These are phyloP conservation scores for Sporothrix pallida DNA, from an alignment of 2,329 filamentous ascomycete genomes.

Conservation along the genomic window DNA sequence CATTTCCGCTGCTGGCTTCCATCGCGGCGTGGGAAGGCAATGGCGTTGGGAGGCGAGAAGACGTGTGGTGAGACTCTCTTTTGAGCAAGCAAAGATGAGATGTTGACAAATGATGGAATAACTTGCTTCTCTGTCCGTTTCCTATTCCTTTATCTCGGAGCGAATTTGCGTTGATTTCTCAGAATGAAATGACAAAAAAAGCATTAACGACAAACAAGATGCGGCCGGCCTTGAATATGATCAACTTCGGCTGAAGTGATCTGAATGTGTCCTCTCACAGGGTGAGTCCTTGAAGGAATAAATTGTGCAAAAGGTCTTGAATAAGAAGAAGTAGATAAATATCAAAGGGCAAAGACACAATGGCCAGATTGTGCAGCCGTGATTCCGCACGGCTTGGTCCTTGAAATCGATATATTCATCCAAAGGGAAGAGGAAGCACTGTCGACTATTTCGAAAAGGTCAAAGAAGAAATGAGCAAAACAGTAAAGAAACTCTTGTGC, in stretches of 20 bases:
- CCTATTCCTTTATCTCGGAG: not conserved
- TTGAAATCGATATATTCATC: not conserved
- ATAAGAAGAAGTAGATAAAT: not conserved
- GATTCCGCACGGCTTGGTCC: slow-evolving; percentile 1
- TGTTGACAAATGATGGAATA: not conserved
- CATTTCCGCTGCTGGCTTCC: slow-evolving; percentile 29
- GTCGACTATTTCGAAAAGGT: not conserved
- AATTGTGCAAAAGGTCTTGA: not conserved
- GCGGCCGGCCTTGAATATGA: not conserved
- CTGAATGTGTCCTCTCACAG: not conserved
- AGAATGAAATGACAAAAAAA: not conserved
- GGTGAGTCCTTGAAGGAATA: not conserved
- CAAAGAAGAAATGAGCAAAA: not conserved
- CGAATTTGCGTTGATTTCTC: not conserved
- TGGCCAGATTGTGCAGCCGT: slow-evolving; percentile 9
- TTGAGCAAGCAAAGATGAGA: slow-evolving; percentile 10
- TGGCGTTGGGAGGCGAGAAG: not conserved
- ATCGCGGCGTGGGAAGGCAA: slow-evolving; percentile 5
- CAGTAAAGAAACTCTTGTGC: not conserved
- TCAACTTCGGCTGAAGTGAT: slow-evolving; percentile 19
- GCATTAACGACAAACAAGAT: not conserved
- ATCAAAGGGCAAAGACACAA: not conserved
- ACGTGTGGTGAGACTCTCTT: not conserved
- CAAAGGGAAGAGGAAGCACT: not conserved
- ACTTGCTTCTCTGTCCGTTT: not conserved